These are phyloP conservation scores for Alternaria dauci DNA, from an alignment of 2,329 filamentous ascomycete species.

Conservation along the genomic window DNA sequence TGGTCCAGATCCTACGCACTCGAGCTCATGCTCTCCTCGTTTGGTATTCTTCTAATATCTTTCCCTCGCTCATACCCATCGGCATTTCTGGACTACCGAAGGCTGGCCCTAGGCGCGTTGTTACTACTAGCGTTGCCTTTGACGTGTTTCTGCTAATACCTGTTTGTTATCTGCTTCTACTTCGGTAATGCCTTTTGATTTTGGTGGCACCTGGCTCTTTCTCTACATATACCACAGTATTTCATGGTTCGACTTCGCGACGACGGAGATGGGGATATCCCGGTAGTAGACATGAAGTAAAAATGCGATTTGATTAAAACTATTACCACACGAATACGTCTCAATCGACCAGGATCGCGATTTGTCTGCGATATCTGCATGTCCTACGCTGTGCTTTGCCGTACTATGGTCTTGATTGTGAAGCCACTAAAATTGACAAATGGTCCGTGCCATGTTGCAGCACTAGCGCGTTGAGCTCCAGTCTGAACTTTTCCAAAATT, in stretches of 20 bases:
- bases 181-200: conserved; percentile 21
- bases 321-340: conserved; percentile 38
- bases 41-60: conserved; percentile 48
- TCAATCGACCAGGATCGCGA: neutral
- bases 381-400: neutral
- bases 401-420: neutral
- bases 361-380: neutral
- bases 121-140: conserved; percentile 29
- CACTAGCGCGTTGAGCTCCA: conserved; percentile 15
- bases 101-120: conserved; percentile 51
- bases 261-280: conserved; percentile 26
- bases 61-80: conserved; percentile 49
- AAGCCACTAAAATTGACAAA: conserved; percentile 15
- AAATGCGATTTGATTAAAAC: conserved; percentile 25
- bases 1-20: conserved; percentile 44
- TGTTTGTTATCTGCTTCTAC: conserved; percentile 30
- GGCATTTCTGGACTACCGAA: conserved; percentile 45
- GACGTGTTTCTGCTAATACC: conserved; percentile 38
- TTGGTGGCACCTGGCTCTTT: conserved; percentile 31
- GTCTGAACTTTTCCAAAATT: conserved; percentile 18
- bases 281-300: conserved; percentile 30
- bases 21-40: conserved; percentile 46
- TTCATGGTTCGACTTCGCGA: conserved; percentile 38
- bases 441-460: conserved; percentile 6
- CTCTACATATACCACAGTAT: conserved; percentile 50